Conservation (phyloP, 805 yeast species). For the Wickerhamiella qilinensis region DNA sequence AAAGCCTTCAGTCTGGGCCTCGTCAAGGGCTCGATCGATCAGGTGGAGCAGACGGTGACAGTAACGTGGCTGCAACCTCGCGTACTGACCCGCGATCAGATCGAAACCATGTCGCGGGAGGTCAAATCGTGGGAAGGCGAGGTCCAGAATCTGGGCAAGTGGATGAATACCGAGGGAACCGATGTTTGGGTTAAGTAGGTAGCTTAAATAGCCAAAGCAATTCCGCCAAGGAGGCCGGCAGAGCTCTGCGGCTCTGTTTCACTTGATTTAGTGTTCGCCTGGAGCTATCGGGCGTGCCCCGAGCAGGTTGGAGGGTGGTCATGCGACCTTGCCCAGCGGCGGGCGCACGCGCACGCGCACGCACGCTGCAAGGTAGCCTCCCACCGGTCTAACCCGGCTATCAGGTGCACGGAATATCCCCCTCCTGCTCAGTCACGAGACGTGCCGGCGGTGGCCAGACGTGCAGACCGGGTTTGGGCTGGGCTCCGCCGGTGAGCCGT, state of each 20-base stretch:
- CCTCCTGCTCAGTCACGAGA: too few relatives aligned
- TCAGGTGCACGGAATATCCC: too few relatives aligned
- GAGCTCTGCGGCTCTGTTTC: background rate
- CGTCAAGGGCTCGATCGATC: slow-evolving; percentile 81
- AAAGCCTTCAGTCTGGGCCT: slow-evolving; percentile 75
- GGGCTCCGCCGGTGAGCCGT: too few relatives aligned
- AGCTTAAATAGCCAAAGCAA: background rate
- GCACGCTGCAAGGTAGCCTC: too few relatives aligned
- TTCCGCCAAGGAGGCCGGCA: background rate
- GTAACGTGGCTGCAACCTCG: slow-evolving; percentile 95
- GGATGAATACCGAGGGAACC: slow-evolving; percentile 44
- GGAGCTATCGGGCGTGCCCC: background rate
- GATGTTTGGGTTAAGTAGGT: slow-evolving; percentile 36
- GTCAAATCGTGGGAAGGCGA: slow-evolving; percentile 63
- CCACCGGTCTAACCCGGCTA: too few relatives aligned
- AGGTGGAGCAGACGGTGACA: slow-evolving; percentile 59
- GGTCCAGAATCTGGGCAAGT: slow-evolving; percentile 47
- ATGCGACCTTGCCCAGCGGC: too few relatives aligned
- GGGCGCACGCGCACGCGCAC: too few relatives aligned
- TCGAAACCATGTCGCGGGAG: slow-evolving; percentile 55
- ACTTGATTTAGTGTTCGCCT: background rate
- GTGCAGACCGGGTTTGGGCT: too few relatives aligned
- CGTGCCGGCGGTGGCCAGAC: too few relatives aligned
- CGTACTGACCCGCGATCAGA: slow-evolving; percentile 69
- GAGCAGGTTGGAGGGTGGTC: too few relatives aligned